Conservation (phyloP, 768 basidiomycete genomes). For the Russula brevipes region DNA sequence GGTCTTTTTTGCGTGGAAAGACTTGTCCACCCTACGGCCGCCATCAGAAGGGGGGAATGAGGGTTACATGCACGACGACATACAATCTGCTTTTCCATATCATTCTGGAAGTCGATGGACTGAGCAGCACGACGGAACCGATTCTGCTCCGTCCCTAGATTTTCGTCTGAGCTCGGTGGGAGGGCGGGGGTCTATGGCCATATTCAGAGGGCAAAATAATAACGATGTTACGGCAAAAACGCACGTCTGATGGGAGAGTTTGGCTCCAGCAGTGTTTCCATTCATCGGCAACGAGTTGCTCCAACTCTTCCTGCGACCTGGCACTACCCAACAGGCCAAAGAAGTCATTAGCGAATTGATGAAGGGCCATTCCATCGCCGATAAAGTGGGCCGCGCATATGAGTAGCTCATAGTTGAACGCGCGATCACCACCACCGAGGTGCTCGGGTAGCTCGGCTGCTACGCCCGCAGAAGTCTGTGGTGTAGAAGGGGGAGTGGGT, state of each 20-base stretch:
- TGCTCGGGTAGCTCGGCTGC: constrained; percentile 20
- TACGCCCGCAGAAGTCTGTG: constrained; percentile 22
- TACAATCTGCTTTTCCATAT: constrained; percentile 33
- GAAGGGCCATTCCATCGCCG: constrained; percentile 84
- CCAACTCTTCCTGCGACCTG: constrained; percentile 31
- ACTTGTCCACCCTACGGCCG: constrained; percentile 63
- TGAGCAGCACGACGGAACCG: constrained; percentile 31
- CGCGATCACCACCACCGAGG: constrained; percentile 19
- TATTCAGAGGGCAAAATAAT: background rate
- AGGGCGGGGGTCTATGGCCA: constrained; percentile 10
- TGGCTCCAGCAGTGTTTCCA: constrained; percentile 32
- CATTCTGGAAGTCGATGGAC: constrained; percentile 32
- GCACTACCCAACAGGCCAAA: constrained; percentile 52
- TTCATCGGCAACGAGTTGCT: constrained; percentile 32
- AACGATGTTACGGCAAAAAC: background rate
- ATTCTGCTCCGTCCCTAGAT: constrained; percentile 28
- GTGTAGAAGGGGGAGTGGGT: constrained; percentile 35
- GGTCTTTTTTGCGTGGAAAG: constrained; percentile 50
- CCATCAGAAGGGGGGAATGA: background rate
- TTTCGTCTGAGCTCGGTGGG: constrained; percentile 30
- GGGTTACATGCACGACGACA: background rate
- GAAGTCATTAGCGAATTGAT: constrained; percentile 77
- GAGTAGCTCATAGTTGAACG: constrained; percentile 51
- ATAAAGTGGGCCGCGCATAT: constrained; percentile 77
- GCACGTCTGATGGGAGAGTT: constrained; percentile 20